Conservation (phyloP, 768 basidiomycete species). For the Termitomyces sp. region DNA sequence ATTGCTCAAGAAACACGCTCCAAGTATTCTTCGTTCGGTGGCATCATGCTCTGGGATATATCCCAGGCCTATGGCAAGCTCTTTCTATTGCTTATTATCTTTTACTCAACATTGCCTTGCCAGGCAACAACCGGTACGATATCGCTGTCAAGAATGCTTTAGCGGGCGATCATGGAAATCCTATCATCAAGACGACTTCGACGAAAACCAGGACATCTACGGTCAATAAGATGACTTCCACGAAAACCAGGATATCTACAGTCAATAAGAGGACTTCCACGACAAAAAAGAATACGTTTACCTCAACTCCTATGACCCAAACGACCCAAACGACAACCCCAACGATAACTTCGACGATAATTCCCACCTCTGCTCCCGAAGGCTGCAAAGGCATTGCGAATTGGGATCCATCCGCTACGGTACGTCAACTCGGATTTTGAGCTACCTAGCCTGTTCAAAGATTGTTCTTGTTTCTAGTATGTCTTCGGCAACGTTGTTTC, state of each 20-base stretch:
- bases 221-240: not conserved
- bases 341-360: not conserved
- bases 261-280: not conserved
- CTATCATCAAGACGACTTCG: not conserved
- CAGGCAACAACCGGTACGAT: slow-evolving; percentile 59
- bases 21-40: slow-evolving; percentile 62
- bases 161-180: slow-evolving; percentile 38
- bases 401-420: slow-evolving; percentile 2
- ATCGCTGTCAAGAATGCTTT: slow-evolving; percentile 60
- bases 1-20: slow-evolving; percentile 48
- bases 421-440: not conserved
- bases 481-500: not conserved
- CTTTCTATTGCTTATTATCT: not conserved
- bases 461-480: slow-evolving; percentile 2
- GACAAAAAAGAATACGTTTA: not conserved
- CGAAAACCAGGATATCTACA: not conserved
- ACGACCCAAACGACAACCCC: not conserved
- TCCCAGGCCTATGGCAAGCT: slow-evolving; percentile 44
- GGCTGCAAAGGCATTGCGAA: not conserved
- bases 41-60: slow-evolving; percentile 55
- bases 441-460: not conserved
- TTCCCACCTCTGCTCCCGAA: not conserved
- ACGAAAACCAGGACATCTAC: not conserved
- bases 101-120: not conserved
- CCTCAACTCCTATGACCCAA: not conserved